Evolutionary conservation across 305 asterid genomes (phyloP).

Genomic region (Fraxinus sp.): DNA sequence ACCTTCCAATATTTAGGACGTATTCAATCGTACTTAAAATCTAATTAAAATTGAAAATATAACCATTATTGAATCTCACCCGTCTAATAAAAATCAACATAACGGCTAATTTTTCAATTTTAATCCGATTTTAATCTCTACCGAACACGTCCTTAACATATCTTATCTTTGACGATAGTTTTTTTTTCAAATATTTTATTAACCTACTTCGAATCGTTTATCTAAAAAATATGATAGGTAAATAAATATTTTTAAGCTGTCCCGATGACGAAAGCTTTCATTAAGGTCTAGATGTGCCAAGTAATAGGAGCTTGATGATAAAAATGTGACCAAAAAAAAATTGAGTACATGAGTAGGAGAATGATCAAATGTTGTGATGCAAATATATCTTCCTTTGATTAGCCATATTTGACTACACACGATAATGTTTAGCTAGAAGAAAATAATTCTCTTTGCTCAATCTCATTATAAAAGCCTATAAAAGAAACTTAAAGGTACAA

Average conservation of each 20-base stretch:
- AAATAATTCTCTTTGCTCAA: not conserved
- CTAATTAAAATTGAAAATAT: too few species aligned
- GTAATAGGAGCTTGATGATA: not conserved
- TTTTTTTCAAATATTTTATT: too few species aligned
- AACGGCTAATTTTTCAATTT: too few species aligned
- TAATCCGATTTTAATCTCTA: too few species aligned
- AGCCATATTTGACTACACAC: not conserved
- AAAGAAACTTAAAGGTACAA: not conserved
- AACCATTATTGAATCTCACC: too few species aligned
- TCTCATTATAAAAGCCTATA: conserved; percentile 8
- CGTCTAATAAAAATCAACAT: too few species aligned
- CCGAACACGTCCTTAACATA: not conserved
- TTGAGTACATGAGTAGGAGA: too few species aligned
- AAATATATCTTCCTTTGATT: not conserved
- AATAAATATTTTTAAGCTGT: not conserved
- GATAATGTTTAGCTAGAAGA: not conserved
- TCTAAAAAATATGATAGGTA: not conserved
- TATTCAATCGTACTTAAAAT: too few species aligned
- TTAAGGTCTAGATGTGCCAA: not conserved
- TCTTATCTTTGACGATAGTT: not conserved
- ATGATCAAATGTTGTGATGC: not conserved
- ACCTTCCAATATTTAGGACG: too few species aligned
- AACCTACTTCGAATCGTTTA: not conserved
- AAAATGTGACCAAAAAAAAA: too few species aligned
- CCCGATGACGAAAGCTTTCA: not conserved